These are phyloP conservation scores for Backusella macrospora DNA, from an alignment of 192 early-diverging fungal species.

Conservation along the genomic window DNA sequence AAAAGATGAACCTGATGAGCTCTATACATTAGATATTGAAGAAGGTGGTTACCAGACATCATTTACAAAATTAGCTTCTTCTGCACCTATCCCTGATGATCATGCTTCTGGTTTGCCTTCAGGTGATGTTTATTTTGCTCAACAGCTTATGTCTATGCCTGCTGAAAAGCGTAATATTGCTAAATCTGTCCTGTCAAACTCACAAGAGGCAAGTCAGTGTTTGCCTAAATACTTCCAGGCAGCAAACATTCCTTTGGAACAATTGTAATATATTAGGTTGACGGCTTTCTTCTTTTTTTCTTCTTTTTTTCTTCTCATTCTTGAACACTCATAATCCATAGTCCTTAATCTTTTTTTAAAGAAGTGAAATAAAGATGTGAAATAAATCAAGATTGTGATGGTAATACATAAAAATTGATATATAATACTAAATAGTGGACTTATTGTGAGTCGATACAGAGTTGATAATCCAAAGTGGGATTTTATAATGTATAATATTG, in stretches of 20 bases:
- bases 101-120: conserved; percentile 51
- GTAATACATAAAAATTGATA: too few species aligned
- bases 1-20: conserved; percentile 60
- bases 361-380: too few species aligned
- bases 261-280: conserved; percentile 20
- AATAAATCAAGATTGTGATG: too few species aligned
- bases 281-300: neutral
- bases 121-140: conserved; percentile 56
- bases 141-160: conserved; percentile 48
- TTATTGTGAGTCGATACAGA: too few species aligned
- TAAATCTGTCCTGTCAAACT: conserved; percentile 1
- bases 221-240: conserved; percentile 34
- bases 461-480: too few species aligned
- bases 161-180: conserved; percentile 16
- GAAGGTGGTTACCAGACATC: conserved; percentile 83
- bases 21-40: conserved; percentile 71
- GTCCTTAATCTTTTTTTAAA: too few species aligned
- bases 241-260: conserved; percentile 29
- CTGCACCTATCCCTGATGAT: conserved; percentile 65
- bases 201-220: conserved; percentile 23
- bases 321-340: too few species aligned
- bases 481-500: too few species aligned
- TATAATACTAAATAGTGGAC: too few species aligned
- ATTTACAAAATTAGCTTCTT: conserved; percentile 77
- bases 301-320: too few species aligned